Base-by-base conservation (phyloP, 352 stramenopile genomes). In the Phytophthora cryptogea region DNA sequence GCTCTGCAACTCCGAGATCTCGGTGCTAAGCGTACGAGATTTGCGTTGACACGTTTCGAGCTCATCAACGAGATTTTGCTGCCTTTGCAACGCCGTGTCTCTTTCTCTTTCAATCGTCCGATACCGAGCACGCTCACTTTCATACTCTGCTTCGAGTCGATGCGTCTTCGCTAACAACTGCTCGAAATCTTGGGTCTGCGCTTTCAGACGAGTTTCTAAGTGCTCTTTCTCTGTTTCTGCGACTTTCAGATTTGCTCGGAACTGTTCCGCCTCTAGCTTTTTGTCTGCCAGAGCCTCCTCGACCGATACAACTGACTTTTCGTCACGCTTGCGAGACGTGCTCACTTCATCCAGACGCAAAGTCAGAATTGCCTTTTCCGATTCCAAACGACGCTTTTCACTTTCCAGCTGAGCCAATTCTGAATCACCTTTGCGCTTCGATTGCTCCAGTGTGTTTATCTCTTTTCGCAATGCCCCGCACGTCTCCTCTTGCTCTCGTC, bases 261-360 rank as follows among this genome's bases (percentile, higher is more conserved):
- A 62, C 37, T 84, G 72, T 42, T 86, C 77, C 5, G 77, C 67
- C 50, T 89, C 80, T 57, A 74, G 68, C 28, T 77, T 80, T 27
- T 74, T 72, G 37, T 77, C 73, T 4, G 55, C 63, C 3, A 76
- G 40, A 23, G 58, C 41, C 20, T 55, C 59, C 40, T 65, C 54
- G 2, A 47, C 48, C 4, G 56, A 64, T 3, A 54, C 44, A 14
- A 54, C 56, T 5, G 49, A 59, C 20, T 65, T 70, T 27, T 66
- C 63, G 9, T 66, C 48, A 14, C 58, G 42, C 27, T 62, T 64
- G 10, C 50, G 48, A 44, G 56, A 63, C 16, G 50, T 33, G 16
- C 50, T 68, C 40, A 72, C 37, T 20, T 68, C 63, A 26, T 72
- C 63, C 30, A 72, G 20, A 17, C 58, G 63, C 49, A 66, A 20